Evolutionary conservation across 2,329 filamentous ascomycete genomes (phyloP), one percentile per base, ranked within the genome.

Genomic region (Stachybotrys chlorohalonatus): DNA sequence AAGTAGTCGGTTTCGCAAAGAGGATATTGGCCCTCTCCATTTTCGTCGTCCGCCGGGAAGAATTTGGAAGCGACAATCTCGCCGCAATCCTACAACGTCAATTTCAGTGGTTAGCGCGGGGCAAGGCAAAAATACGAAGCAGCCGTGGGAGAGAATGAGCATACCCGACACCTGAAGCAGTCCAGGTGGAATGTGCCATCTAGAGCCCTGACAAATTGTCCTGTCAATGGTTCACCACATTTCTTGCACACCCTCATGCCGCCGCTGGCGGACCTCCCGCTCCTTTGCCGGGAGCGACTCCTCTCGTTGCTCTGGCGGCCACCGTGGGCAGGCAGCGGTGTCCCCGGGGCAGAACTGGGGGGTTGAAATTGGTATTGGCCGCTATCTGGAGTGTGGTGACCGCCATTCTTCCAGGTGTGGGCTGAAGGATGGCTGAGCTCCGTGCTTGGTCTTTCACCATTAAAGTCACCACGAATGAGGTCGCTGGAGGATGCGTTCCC

Each of bases 1-100:
- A 99, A 99, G 71, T 99, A 99, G 72, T 99, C 94, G 30, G 87
- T 97, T 73, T 99, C 94, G 77, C 94, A 99, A 5, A 99, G 82
- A 8, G 94, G 94, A 68, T 96, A 97, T 70, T 96, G 94, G 17
- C 81, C 86, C 55, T 83, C 82, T 47, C 90, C 90, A 62, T 91
- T 84, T 64, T 95, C 90, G 63, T 95, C 90, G 61, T 96, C 92
- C 7, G 95, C 89, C 1, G 94, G 94, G 72, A 99, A 99, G 81
- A 99, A 99, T 66, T 99, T 99, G 53, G 93, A 96, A 47, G 94
- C 94, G 45, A 99, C 94, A 57, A 97, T 95, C 70, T 96, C 88
- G 62, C 89, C 90, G 67, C 94, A 99, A 70, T 99, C 94, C 93
- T 97, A 68, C 47, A n/a, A 16, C 17, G 16, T 31, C 15, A 24